These are phyloP conservation scores for Mimosa bimucronata DNA, from an alignment of 306 rosid genomes.

Conservation along the genomic window DNA sequence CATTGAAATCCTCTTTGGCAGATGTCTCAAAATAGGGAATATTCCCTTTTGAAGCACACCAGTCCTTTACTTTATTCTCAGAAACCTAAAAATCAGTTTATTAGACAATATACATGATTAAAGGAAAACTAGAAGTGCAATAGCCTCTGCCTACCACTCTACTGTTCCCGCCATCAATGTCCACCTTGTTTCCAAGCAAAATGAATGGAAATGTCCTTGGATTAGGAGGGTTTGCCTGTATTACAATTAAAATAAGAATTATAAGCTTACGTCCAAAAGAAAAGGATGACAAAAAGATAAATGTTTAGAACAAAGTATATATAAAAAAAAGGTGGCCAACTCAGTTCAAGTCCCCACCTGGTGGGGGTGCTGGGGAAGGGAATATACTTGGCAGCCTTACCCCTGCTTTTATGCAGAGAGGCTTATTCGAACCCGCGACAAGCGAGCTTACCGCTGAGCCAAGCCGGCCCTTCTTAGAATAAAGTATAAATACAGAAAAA, in stretches of 20 bases:
- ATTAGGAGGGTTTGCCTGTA: conserved; percentile 78
- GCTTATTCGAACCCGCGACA: no score
- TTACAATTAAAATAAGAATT: conserved; percentile 28
- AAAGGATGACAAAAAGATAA: background rate
- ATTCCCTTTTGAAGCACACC: conserved; percentile 89
- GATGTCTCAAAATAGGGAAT: conserved; percentile 94
- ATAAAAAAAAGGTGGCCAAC: no score
- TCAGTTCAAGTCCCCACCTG: no score
- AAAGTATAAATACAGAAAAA: background rate
- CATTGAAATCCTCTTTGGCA: conserved; percentile 89
- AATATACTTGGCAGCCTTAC: no score
- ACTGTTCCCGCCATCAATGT: conserved; percentile 95
- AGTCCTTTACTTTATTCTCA: conserved; percentile 90
- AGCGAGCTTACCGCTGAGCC: no score
- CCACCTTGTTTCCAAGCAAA: conserved; percentile 95
- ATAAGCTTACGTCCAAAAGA: conserved; percentile 3
- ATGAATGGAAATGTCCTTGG: conserved; percentile 79
- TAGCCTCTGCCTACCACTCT: conserved; percentile 71
- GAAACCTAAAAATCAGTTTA: conserved; percentile 67
- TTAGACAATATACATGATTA: conserved; percentile 38
- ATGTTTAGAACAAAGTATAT: background rate
- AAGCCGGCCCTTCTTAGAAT: no score
- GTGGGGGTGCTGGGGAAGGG: no score
- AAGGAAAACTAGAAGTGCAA: conserved; percentile 7
- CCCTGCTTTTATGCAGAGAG: no score